Conservation (phyloP, 805 yeast genomes). For the Zygotorulaspora danielsina region DNA sequence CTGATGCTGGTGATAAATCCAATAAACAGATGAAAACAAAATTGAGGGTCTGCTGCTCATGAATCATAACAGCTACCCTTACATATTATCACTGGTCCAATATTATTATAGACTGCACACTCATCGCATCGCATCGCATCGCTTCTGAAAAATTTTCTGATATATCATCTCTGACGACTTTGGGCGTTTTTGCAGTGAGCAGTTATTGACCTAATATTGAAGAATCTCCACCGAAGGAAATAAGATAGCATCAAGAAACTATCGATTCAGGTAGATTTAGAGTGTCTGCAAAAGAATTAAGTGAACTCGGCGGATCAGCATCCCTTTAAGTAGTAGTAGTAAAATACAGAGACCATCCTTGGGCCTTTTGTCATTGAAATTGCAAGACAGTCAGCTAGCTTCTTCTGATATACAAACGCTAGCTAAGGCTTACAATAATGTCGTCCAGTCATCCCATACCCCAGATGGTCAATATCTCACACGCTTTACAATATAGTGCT, state of each 20-base stretch:
- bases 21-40: background rate
- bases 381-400: background rate
- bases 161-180: background rate
- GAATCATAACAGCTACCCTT: no score
- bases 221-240: no score
- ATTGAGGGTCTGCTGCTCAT: no score
- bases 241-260: no score
- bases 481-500: conserved; percentile 30
- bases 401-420: background rate
- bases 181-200: no score
- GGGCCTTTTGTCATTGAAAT: background rate
- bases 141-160: conserved; percentile 1
- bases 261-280: no score
- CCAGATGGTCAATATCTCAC: conserved; percentile 32
- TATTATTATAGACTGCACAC: no score
- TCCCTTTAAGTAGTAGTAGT: background rate
- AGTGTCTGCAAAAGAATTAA: no score
- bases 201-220: no score
- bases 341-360: background rate
- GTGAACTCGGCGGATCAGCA: no score
- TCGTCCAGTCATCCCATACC: conserved; percentile 26
- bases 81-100: no score
- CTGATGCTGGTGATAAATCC: no score
- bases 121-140: background rate
- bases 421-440: conserved; percentile 9